Evolutionary conservation across 768 basidiomycete species (phyloP).

Genomic region (Podaxis carcinomalis): DNA sequence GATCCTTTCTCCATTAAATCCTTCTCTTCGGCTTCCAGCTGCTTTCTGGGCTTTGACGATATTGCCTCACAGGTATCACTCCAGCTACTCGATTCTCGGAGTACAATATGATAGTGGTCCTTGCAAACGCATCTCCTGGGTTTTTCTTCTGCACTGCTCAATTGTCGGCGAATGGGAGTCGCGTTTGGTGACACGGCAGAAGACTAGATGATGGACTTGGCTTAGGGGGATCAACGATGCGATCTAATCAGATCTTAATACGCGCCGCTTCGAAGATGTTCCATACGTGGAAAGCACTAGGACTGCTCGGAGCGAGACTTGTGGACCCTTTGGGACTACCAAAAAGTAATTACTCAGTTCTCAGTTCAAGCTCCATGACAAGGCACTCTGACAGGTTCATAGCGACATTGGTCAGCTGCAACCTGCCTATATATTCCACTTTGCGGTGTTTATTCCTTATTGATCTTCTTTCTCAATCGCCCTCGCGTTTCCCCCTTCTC

Average conservation of each 20-base stretch:
- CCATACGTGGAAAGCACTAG: not conserved
- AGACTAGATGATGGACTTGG: not conserved
- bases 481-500: not conserved
- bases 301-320: not conserved
- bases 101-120: not conserved
- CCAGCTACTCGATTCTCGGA: not conserved
- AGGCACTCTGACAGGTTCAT: constrained; percentile 5
- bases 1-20: not conserved
- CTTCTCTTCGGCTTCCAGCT: not conserved
- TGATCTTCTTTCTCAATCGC: not conserved
- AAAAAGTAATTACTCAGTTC: not conserved
- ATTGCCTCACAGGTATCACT: not conserved
- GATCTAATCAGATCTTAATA: not conserved
- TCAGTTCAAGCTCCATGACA: constrained; percentile 1
- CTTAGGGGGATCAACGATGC: constrained; percentile 2
- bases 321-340: not conserved
- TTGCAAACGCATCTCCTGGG: not conserved
- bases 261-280: not conserved
- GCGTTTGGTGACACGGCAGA: constrained; percentile 5
- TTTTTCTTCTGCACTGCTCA: not conserved
- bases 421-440: constrained; percentile 2
- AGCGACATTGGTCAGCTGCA: constrained; percentile 9
- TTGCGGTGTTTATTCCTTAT: constrained; percentile 2
- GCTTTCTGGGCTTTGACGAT: not conserved
- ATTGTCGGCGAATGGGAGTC: not conserved